phyloP scores from a whole-genome alignment of 176 grass and related monocot species.

The Triticum turgidum region DNA sequence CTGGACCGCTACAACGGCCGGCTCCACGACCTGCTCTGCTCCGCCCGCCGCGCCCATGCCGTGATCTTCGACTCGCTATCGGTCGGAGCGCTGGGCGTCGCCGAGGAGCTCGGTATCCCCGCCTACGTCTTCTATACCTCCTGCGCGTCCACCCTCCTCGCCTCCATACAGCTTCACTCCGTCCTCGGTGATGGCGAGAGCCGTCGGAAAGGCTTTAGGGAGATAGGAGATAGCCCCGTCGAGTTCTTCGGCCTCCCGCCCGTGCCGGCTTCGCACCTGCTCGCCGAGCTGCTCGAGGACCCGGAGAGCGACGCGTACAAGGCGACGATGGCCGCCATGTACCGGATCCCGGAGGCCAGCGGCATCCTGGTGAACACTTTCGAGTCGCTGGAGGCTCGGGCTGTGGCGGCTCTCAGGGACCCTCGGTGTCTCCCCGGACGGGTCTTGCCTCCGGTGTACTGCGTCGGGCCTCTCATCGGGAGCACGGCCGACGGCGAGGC shows the following conservation, averaged over 20 bases:
- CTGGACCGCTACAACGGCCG: background rate
- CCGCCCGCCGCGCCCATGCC: background rate
- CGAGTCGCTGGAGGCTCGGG: background rate
- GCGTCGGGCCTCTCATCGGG: conserved; percentile 4
- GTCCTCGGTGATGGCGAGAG: background rate
- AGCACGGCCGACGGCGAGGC: background rate
- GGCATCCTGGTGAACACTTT: background rate
- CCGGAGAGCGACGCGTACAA: background rate
- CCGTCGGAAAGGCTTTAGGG: background rate
- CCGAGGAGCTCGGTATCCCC: background rate
- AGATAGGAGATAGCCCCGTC: background rate
- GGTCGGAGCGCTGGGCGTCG: background rate
- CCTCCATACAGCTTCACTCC: background rate
- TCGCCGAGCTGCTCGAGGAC: background rate
- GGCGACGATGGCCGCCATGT: background rate
- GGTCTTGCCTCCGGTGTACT: background rate
- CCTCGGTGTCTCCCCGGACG: background rate
- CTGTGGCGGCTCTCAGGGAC: background rate
- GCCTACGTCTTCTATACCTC: background rate
- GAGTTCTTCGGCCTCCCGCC: background rate
- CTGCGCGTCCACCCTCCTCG: background rate
- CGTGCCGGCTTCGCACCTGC: background rate
- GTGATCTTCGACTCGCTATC: background rate
- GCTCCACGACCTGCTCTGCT: background rate
- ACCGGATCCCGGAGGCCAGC: background rate